A percentile compares a stretch with the other conserved stretches of the same genome.
These are phyloP conservation scores for Panicum virgatum DNA, from an alignment of 202 grass and related monocot genomes.

Conservation along the genomic window DNA sequence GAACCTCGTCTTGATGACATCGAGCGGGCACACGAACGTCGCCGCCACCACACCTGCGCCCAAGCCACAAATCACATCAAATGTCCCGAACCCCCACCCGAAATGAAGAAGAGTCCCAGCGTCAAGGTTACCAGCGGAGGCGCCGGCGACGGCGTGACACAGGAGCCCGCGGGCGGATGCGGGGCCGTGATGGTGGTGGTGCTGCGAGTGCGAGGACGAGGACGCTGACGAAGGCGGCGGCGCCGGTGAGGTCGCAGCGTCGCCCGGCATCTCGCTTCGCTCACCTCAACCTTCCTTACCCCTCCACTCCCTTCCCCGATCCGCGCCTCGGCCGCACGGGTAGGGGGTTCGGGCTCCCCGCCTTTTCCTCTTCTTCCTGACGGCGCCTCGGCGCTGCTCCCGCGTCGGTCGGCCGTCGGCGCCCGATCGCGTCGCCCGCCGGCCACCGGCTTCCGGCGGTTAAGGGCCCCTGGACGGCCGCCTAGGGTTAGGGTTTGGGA, in stretches of 20 bases:
- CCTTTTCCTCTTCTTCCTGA: background rate
- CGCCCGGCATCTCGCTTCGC: constrained; percentile 47
- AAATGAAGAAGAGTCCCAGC: constrained; percentile 1
- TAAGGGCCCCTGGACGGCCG: background rate
- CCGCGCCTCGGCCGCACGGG: background rate
- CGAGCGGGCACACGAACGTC: constrained; percentile 92
- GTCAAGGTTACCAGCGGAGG: constrained; percentile 68
- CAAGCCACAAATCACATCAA: background rate
- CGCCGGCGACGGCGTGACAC: constrained; percentile 67
- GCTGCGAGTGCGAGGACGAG: constrained; percentile 19
- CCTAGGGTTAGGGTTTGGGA: constrained; percentile 51
- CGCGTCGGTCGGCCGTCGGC: constrained; percentile 11
- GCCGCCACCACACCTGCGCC: constrained; percentile 77
- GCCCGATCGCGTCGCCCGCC: constrained; percentile 34
- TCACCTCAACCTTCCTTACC: background rate
- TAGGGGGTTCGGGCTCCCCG: background rate
- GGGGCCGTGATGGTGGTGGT: constrained; percentile 24
- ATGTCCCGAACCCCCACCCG: background rate
- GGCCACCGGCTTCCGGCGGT: constrained; percentile 25
- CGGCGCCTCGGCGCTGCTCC: background rate
- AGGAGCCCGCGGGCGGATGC: constrained; percentile 46
- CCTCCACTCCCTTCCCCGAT: constrained; percentile 1
- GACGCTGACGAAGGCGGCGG: constrained; percentile 21
- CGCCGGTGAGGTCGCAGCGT: constrained; percentile 48
- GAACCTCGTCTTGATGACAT: constrained; percentile 97